These are phyloP conservation scores for Carex kokanica DNA, from an alignment of 176 grass and related monocot species.

Conservation along the genomic window DNA sequence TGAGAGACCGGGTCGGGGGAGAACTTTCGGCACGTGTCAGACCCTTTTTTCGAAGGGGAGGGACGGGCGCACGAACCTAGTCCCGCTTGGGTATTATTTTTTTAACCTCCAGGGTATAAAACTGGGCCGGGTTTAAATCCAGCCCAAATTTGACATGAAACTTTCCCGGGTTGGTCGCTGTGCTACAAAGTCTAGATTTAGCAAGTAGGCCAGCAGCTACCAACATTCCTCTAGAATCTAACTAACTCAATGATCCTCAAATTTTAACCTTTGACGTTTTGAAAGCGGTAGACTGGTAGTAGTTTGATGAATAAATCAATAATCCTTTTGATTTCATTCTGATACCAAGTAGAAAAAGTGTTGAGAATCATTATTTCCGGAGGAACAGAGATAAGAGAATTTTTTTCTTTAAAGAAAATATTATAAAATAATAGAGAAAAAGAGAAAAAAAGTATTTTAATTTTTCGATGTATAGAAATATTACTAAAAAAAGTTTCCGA, in stretches of 20 bases:
- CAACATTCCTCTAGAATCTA: background rate
- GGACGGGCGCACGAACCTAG: conserved; percentile 7
- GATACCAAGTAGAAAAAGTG: background rate
- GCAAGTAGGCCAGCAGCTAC: background rate
- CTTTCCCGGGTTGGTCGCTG: background rate
- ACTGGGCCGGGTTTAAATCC: background rate
- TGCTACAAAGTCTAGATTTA: background rate
- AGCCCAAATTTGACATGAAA: background rate
- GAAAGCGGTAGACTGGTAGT: no score
- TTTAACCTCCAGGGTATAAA: background rate
- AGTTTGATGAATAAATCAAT: background rate
- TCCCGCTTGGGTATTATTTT: background rate
- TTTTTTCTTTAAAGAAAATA: no score
- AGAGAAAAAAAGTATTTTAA: no score
- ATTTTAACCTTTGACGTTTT: background rate
- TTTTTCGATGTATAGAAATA: no score
- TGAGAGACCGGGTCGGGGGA: background rate
- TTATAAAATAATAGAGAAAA: no score
- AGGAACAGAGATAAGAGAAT: no score
- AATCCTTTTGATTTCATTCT: background rate
- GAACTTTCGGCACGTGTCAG: conserved; percentile 28
- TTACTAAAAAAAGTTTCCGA: no score
- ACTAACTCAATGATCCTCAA: background rate
- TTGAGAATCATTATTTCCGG: background rate
- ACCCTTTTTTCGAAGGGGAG: background rate